A percentile compares a stretch with the other conserved stretches of the same genome.
These are phyloP conservation scores for Trametes punicea DNA, from an alignment of 768 basidiomycete species.

Conservation along the genomic window DNA sequence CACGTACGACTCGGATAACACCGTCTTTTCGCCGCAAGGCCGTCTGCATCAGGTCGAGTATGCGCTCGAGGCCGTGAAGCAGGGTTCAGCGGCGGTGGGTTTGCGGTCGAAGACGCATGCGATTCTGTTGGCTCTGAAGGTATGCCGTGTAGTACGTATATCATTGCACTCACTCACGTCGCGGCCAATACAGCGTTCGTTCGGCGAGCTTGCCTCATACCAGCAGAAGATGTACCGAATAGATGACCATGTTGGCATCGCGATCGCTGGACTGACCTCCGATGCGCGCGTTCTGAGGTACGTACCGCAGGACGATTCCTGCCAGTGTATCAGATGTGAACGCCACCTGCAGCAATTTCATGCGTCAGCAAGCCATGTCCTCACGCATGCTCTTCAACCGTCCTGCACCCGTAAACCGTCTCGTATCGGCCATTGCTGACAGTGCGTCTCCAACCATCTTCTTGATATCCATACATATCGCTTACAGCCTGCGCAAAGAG, in stretches of 20 bases:
- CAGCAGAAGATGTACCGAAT: slow-evolving; percentile 99
- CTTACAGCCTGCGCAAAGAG: slow-evolving; percentile 46
- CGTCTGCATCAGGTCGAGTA: slow-evolving; percentile 97
- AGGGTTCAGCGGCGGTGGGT: slow-evolving; percentile 98
- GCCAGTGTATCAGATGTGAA: not conserved
- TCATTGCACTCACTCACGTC: slow-evolving; percentile 1
- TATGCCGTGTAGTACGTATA: slow-evolving; percentile 30
- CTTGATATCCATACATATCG: not conserved
- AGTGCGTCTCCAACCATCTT: slow-evolving; percentile 52
- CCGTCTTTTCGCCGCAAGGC: slow-evolving; percentile 95
- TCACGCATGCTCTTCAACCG: slow-evolving; percentile 95
- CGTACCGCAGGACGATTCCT: slow-evolving; percentile 24
- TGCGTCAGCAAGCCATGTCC: slow-evolving; percentile 98
- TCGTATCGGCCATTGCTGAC: slow-evolving; percentile 92
- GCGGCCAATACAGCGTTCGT: slow-evolving; percentile 95
- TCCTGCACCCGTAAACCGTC: slow-evolving; percentile 89
- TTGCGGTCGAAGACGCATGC: slow-evolving; percentile 94
- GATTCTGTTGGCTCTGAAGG: slow-evolving; percentile 90
- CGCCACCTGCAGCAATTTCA: slow-evolving; percentile 88
- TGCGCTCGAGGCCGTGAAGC: slow-evolving; percentile 98
- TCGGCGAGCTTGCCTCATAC: slow-evolving; percentile 97
- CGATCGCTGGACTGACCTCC: slow-evolving; percentile 97
- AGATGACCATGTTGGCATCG: slow-evolving; percentile 99
- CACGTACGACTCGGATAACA: slow-evolving; percentile 98
- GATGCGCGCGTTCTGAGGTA: slow-evolving; percentile 97